These are phyloP conservation scores for Purpureocillium takamizusanense DNA, from an alignment of 2,329 filamentous ascomycete species.

Conservation along the genomic window DNA sequence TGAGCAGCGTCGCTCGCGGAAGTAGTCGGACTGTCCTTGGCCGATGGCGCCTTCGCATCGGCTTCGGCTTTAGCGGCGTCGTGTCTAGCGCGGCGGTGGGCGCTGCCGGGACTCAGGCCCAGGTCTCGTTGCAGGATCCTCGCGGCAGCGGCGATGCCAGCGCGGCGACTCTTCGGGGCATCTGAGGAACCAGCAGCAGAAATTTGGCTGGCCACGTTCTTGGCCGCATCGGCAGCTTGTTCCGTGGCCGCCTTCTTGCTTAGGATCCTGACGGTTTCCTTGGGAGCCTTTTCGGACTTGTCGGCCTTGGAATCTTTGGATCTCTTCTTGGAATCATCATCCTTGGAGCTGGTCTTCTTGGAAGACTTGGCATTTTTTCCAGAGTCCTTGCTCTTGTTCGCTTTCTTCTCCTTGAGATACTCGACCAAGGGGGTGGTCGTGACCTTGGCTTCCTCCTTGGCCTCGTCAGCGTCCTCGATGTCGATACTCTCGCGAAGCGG, in stretches of 20 bases:
- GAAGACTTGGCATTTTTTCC: slow-evolving; percentile 36
- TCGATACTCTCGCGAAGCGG: slow-evolving; percentile 34
- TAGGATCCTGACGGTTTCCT: slow-evolving; percentile 54
- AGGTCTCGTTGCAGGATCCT: slow-evolving; percentile 58
- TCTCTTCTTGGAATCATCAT: slow-evolving; percentile 54
- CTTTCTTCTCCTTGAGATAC: slow-evolving; percentile 85
- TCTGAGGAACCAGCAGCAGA: slow-evolving; percentile 20
- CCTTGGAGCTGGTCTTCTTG: slow-evolving; percentile 35
- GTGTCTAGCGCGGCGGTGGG: slow-evolving; percentile 50
- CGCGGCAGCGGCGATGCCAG: slow-evolving; percentile 54
- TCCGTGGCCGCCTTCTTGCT: slow-evolving; percentile 49
- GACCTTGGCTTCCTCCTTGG: slow-evolving; percentile 48
- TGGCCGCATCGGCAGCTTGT: slow-evolving; percentile 35
- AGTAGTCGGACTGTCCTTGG: slow-evolving; percentile 20
- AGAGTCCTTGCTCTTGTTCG: slow-evolving; percentile 55
- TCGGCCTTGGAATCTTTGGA: slow-evolving; percentile 50
- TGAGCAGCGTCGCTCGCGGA: slow-evolving; percentile 13
- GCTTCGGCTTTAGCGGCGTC: slow-evolving; percentile 49
- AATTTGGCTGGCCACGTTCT: slow-evolving; percentile 29
- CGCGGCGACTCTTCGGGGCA: slow-evolving; percentile 45
- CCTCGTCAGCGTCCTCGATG: slow-evolving; percentile 30
- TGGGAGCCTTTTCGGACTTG: slow-evolving; percentile 41
- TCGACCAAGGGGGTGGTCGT: slow-evolving; percentile 85
- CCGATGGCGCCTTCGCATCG: slow-evolving; percentile 28
- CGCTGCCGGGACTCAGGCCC: slow-evolving; percentile 53